Percentiles rank a stretch among this genome's conserved stretches.
phyloP scores from a whole-genome alignment of 176 grass and related monocot species.

The Dendrocalamus sinicus region DNA sequence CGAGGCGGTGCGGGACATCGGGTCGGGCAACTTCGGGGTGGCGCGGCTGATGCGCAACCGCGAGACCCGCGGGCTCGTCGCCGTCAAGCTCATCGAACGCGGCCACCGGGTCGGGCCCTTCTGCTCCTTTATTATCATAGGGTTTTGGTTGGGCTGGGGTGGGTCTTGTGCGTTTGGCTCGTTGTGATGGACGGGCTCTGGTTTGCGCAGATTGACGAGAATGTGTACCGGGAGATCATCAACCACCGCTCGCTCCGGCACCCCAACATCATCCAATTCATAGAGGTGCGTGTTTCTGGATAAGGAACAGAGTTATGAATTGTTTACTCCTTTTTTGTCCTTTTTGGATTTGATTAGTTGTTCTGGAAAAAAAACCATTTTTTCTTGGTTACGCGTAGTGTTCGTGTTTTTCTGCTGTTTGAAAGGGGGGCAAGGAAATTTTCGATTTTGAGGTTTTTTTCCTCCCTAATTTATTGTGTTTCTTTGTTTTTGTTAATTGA shows the following conservation, averaged over 20 bases:
- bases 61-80: slow-evolving; percentile 74
- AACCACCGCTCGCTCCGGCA: slow-evolving; percentile 61
- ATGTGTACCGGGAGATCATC: slow-evolving; percentile 61
- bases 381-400: background rate
- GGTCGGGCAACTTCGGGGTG: slow-evolving; percentile 93
- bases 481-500: background rate
- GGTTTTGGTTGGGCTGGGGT: background rate
- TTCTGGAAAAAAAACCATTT: background rate
- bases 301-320: slow-evolving; percentile 6
- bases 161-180: background rate
- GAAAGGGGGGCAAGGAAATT: background rate
- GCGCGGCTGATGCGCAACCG: slow-evolving; percentile 83
- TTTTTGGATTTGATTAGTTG: background rate
- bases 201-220: slow-evolving; percentile 55
- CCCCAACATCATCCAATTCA: slow-evolving; percentile 61
- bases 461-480: background rate
- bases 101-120: slow-evolving; percentile 58
- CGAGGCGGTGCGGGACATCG: slow-evolving; percentile 78
- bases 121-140: background rate
- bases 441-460: background rate
- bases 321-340: background rate
- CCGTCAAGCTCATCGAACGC: slow-evolving; percentile 88
- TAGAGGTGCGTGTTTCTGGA: slow-evolving; percentile 48
- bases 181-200: slow-evolving; percentile 25
- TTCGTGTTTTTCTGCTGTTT: background rate